Base-by-base conservation (phyloP, 2,329 filamentous ascomycete species). In the Sclerotinia glacialis region DNA sequence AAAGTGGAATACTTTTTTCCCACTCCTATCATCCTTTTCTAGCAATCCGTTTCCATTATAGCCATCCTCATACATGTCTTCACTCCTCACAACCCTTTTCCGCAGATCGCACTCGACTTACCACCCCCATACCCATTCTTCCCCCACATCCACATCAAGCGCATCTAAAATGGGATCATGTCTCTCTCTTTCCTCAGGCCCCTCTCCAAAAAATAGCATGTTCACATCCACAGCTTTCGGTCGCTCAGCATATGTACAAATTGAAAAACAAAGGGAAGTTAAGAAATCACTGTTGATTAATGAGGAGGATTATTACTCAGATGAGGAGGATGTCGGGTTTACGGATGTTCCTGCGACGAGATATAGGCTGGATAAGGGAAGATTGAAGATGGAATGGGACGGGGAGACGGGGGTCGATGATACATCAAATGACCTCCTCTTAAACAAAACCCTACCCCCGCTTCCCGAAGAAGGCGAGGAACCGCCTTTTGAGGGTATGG, bases 141-240 rank as follows among this genome's bases (percentile, higher is more conserved):
- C 60, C 40, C 26, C 34, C 16, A 8, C 18, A 54, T 44, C 37
- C 21, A 49, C 31, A 37, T 49, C 59, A 37, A 16, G n/a, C n/a
- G n/a, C n/a, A n/a, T n/a, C n/a, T n/a, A n/a, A 34, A 21, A 63
- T 63, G 49, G 60, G 47, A n/a, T 63, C 60, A 21, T 63, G 60
- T 16, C 40, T 65, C 18, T 58, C 28, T 5, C n/a, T 49, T 4
- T 58, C 52, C 9, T 37, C 53, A 7, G 62, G 52, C 4, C 52
- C 42, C 16, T 65, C 52, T 21, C 52, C 62, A 28, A 31, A 31
- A 1, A 40, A 26, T 16, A 50, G 16, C n/a, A 59, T n/a, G 11
- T 65, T 58, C 23, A 49, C 52, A 47, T 65, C 52, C n/a, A 59
- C 63, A 31, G 62, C 62, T 11, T 65, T 65, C 2, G 62, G 62